Evolutionary conservation across 176 grass and related monocot genomes (phyloP).

Genomic region (Panicum miliaceum): DNA sequence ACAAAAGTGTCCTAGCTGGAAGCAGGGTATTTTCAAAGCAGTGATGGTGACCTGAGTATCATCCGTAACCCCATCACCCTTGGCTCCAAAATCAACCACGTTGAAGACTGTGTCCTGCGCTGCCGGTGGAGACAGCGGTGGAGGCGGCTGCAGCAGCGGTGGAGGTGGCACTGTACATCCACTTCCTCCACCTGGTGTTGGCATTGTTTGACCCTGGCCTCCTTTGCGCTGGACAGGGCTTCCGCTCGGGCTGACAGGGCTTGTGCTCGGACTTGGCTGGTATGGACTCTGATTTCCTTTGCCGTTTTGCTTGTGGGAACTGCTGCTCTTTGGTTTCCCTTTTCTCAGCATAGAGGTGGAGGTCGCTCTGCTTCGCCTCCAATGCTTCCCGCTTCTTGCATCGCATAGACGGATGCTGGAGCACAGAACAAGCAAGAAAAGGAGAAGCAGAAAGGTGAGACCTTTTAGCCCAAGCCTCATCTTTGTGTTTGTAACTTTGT

Average conservation of each 20-base stretch:
- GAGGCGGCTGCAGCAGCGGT: not conserved
- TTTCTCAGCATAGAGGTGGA: slow-evolving; percentile 51
- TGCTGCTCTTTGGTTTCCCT: slow-evolving; percentile 63
- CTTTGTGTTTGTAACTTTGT: slow-evolving; percentile 33
- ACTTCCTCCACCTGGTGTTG: slow-evolving; percentile 35
- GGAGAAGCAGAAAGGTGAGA: slow-evolving; percentile 56
- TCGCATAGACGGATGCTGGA: slow-evolving; percentile 47
- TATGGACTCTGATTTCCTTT: slow-evolving; percentile 38
- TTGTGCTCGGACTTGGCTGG: slow-evolving; percentile 38
- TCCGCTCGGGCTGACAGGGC: slow-evolving; percentile 25
- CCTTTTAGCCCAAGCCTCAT: slow-evolving; percentile 56
- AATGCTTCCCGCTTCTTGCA: slow-evolving; percentile 68
- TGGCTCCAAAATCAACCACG: slow-evolving; percentile 82
- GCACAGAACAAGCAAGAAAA: slow-evolving; percentile 50
- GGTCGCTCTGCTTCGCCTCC: slow-evolving; percentile 58
- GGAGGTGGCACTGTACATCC: not conserved
- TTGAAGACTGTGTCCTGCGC: slow-evolving; percentile 42
- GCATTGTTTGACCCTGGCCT: slow-evolving; percentile 35
- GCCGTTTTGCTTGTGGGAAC: slow-evolving; percentile 38
- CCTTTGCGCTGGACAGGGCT: slow-evolving; percentile 27
- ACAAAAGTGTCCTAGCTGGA: not conserved
- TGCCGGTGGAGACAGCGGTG: not conserved
- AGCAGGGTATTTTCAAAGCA: slow-evolving; percentile 16
- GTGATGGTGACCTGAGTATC: slow-evolving; percentile 75
- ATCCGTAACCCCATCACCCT: slow-evolving; percentile 81